These are phyloP conservation scores for Teunomyces lycoperdinae DNA, from an alignment of 805 yeast genomes.

Conservation along the genomic window DNA sequence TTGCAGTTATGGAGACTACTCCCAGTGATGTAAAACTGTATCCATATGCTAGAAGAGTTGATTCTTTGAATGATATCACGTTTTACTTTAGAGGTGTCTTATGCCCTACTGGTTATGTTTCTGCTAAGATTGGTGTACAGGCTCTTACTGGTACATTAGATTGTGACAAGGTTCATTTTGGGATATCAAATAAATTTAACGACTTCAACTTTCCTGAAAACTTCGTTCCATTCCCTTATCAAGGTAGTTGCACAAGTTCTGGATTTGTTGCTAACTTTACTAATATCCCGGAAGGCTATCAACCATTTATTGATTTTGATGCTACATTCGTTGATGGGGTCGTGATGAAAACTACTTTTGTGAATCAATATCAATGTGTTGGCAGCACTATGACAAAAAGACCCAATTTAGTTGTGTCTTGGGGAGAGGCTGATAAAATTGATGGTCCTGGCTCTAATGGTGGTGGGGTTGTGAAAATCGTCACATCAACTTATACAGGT, in stretches of 20 bases:
- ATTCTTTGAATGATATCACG: background rate
- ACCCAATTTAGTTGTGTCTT: too few relatives aligned
- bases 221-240: constrained; percentile 1
- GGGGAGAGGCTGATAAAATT: constrained; percentile 3
- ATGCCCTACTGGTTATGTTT: constrained; percentile 19
- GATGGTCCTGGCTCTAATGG: constrained; percentile 6
- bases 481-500: constrained; percentile 10
- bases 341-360: too few relatives aligned
- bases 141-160: constrained; percentile 12
- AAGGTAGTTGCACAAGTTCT: constrained; percentile 2
- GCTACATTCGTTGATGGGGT: background rate
- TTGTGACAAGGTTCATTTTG: constrained; percentile 18
- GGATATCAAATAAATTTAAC: constrained; percentile 19
- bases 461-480: constrained; percentile 4
- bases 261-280: constrained; percentile 6
- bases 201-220: constrained; percentile 17
- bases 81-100: constrained; percentile 10
- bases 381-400: too few relatives aligned
- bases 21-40: too few relatives aligned
- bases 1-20: too few relatives aligned
- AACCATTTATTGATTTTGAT: constrained; percentile 13
- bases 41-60: background rate
- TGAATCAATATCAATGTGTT: too few relatives aligned
- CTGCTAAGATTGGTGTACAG: constrained; percentile 24
- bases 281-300: constrained; percentile 26